Percentiles rank a stretch among this genome's conserved stretches.
Evolutionary conservation across 768 basidiomycete species (phyloP).

Genomic region (Mycena rebaudengoi): DNA sequence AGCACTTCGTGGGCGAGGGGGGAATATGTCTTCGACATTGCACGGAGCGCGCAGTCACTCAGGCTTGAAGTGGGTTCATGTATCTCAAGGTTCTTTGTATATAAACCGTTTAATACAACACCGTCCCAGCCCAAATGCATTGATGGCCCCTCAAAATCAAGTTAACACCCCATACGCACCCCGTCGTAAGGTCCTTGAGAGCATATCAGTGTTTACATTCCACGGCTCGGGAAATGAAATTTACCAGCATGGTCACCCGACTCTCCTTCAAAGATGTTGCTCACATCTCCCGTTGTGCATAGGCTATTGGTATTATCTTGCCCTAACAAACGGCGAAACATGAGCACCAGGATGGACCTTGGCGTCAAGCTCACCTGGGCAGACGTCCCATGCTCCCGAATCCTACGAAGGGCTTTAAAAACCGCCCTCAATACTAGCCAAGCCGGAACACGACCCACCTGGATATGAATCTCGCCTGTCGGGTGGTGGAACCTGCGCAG

Average conservation of each 20-base stretch:
- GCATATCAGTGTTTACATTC: neutral
- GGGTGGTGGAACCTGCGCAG: constrained; percentile 58
- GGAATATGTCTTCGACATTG: no score
- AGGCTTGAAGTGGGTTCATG: no score
- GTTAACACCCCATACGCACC: constrained; percentile 37
- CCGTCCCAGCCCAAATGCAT: no score
- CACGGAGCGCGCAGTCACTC: no score
- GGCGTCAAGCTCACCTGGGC: constrained; percentile 51
- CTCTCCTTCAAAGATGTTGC: constrained; percentile 54
- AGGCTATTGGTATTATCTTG: constrained; percentile 64
- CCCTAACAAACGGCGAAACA: constrained; percentile 44
- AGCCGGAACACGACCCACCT: constrained; percentile 23
- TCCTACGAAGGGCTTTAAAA: constrained; percentile 15
- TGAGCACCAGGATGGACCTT: constrained; percentile 4
- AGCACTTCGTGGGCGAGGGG: no score
- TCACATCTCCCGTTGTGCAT: constrained; percentile 64
- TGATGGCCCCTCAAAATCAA: no score
- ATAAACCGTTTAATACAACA: no score
- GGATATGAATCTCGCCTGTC: constrained; percentile 50
- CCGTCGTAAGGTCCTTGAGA: constrained; percentile 43
- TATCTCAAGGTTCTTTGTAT: no score
- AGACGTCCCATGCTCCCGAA: constrained; percentile 58
- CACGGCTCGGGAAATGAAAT: neutral
- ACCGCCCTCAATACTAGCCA: neutral
- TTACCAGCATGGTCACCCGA: constrained; percentile 56